Evolutionary conservation across 371 early-diverging fungal species (phyloP).

Genomic region (Mortierella sp.): DNA sequence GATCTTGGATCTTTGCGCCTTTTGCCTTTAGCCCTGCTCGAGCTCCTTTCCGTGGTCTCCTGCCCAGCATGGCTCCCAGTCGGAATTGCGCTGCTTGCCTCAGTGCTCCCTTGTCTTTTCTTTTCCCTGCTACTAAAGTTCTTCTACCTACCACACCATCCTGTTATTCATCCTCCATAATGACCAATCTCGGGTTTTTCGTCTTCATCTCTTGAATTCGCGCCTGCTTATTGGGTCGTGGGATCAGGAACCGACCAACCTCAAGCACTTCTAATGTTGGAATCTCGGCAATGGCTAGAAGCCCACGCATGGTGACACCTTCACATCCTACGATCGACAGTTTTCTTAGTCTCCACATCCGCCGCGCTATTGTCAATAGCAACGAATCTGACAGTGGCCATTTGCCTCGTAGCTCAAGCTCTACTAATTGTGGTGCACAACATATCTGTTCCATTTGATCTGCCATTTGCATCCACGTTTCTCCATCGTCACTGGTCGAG

Average conservation of each 20-base stretch:
- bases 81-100: too few species aligned
- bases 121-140: too few species aligned
- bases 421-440: conserved; percentile 24
- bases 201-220: conserved; percentile 10
- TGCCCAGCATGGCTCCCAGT: too few species aligned
- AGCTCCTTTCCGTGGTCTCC: too few species aligned
- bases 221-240: neutral
- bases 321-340: conserved; percentile 26
- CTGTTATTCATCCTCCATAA: conserved; percentile 18
- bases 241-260: conserved; percentile 30
- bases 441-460: conserved; percentile 23
- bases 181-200: conserved; percentile 9
- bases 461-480: conserved; percentile 15
- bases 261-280: conserved; percentile 16
- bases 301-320: conserved; percentile 23
- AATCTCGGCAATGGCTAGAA: conserved; percentile 9
- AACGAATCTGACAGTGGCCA: conserved; percentile 45
- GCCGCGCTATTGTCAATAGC: conserved; percentile 9
- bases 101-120: too few species aligned
- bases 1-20: too few species aligned
- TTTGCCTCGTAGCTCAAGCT: conserved; percentile 41
- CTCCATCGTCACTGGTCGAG: conserved; percentile 38
- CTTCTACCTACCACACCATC: too few species aligned
- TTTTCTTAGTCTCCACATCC: conserved; percentile 24
- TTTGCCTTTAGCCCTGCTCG: too few species aligned